Percentiles rank a stretch among this genome's conserved stretches.
These are phyloP conservation scores for Aurinia saxatilis DNA, from an alignment of 345 rosid genomes.

Conservation along the genomic window DNA sequence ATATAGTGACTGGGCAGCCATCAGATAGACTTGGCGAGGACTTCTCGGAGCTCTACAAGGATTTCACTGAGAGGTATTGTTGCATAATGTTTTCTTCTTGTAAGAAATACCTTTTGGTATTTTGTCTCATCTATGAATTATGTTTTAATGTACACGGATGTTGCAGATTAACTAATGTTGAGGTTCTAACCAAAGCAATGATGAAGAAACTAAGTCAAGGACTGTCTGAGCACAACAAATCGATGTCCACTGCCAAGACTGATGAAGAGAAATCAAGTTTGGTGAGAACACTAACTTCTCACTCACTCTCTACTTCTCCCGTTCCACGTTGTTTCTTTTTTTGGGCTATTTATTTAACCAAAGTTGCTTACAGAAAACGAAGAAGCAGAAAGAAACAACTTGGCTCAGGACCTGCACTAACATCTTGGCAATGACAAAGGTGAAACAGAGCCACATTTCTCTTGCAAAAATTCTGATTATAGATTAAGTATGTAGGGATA, in stretches of 20 bases:
- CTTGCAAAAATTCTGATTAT: neutral
- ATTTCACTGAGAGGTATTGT: constrained; percentile 74
- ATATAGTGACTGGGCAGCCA: constrained; percentile 96
- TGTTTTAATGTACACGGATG: neutral
- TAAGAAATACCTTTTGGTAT: neutral
- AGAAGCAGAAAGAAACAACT: constrained; percentile 64
- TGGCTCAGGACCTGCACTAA: constrained; percentile 87
- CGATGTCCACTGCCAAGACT: constrained; percentile 83
- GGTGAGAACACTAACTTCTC: constrained; percentile 39
- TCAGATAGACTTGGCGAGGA: constrained; percentile 97
- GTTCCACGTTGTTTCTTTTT: neutral
- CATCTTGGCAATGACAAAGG: constrained; percentile 95
- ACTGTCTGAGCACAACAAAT: constrained; percentile 85
- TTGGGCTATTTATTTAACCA: neutral
- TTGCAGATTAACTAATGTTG: constrained; percentile 65
- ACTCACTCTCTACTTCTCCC: neutral
- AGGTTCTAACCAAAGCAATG: constrained; percentile 81
- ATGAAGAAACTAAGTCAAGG: constrained; percentile 85
- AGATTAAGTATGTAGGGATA: neutral
- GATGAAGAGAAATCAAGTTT: constrained; percentile 69
- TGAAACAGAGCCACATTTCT: constrained; percentile 21
- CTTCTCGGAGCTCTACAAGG: constrained; percentile 70
- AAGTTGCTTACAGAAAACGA: constrained; percentile 56
- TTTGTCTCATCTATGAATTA: neutral
- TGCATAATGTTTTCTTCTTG: neutral